These are phyloP conservation scores for Saccharomycopsis crataegensis DNA, from an alignment of 1,139 yeast genomes.

Conservation along the genomic window DNA sequence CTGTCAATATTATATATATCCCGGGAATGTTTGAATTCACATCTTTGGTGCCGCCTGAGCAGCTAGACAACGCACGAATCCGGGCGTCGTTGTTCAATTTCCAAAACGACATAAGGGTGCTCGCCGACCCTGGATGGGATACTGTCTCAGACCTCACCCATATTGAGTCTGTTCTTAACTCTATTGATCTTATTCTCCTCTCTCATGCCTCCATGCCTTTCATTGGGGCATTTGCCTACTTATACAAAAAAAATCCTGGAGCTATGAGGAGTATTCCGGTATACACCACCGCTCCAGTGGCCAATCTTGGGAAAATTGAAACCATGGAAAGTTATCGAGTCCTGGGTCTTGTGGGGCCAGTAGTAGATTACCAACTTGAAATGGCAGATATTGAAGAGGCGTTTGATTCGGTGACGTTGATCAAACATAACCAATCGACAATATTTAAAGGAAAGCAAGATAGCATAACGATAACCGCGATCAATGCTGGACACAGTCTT, in stretches of 20 bases:
- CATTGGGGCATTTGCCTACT: slow-evolving; percentile 69
- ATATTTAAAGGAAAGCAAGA: slow-evolving; percentile 40
- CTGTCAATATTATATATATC: neutral
- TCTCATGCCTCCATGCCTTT: slow-evolving; percentile 84
- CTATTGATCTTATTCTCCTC: slow-evolving; percentile 60
- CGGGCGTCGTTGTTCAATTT: slow-evolving; percentile 32
- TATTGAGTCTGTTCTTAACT: slow-evolving; percentile 40
- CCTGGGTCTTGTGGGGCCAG: slow-evolving; percentile 69
- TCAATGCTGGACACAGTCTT: slow-evolving; percentile 85
- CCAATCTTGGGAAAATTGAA: slow-evolving; percentile 78
- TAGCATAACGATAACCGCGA: slow-evolving; percentile 48
- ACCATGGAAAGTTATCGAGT: slow-evolving; percentile 76
- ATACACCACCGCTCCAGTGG: slow-evolving; percentile 82
- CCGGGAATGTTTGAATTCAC: slow-evolving; percentile 15
- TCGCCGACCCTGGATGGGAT: slow-evolving; percentile 65
- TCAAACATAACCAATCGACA: slow-evolving; percentile 79
- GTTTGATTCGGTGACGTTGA: slow-evolving; percentile 58
- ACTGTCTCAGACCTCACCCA: slow-evolving; percentile 38
- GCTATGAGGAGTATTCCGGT: slow-evolving; percentile 44
- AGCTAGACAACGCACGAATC: slow-evolving; percentile 6
- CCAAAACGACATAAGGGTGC: slow-evolving; percentile 27
- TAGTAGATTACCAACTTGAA: slow-evolving; percentile 53
- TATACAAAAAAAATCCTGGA: slow-evolving; percentile 40
- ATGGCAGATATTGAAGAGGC: slow-evolving; percentile 71
- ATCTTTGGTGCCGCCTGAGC: slow-evolving; percentile 17